These are phyloP conservation scores for Monilinia polystroma DNA, from an alignment of 2,329 filamentous ascomycete species.

Conservation along the genomic window DNA sequence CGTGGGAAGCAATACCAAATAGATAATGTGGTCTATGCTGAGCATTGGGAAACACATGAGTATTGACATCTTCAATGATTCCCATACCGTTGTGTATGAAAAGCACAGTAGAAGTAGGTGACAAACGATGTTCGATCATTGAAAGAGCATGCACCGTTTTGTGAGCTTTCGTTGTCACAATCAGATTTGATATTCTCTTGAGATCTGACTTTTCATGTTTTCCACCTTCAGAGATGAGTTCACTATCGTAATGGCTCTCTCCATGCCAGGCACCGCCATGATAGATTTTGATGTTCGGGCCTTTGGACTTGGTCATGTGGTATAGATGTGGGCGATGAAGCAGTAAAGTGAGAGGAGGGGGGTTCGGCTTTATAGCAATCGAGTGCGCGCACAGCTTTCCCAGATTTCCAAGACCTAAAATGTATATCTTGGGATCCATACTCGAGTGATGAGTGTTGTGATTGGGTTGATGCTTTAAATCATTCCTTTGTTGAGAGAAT, in stretches of 20 bases:
- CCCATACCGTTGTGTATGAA: constrained; percentile 91
- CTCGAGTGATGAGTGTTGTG: not conserved
- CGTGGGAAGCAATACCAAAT: constrained; percentile 61
- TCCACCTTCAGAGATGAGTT: constrained; percentile 19
- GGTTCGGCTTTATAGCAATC: constrained; percentile 53
- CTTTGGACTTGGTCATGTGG: constrained; percentile 45
- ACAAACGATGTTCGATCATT: constrained; percentile 60
- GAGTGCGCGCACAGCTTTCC: constrained; percentile 76
- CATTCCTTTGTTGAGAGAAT: not conserved
- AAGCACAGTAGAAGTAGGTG: constrained; percentile 67
- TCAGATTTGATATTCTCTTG: constrained; percentile 53
- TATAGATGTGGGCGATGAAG: constrained; percentile 60
- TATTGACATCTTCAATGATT: constrained; percentile 56
- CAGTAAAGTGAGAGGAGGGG: constrained; percentile 77
- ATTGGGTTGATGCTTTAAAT: not conserved
- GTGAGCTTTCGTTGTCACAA: constrained; percentile 75
- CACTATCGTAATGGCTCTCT: constrained; percentile 31
- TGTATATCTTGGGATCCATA: constrained; percentile 54
- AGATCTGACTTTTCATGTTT: not conserved
- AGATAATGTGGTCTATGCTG: constrained; percentile 67
- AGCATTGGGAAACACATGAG: constrained; percentile 58
- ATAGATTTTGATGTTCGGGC: constrained; percentile 28
- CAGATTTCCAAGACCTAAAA: constrained; percentile 79
- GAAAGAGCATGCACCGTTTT: constrained; percentile 62
- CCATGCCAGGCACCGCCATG: constrained; percentile 31